Evolutionary conservation across 768 basidiomycete genomes (phyloP).

Genomic region (Rhodotorula babjevae): DNA sequence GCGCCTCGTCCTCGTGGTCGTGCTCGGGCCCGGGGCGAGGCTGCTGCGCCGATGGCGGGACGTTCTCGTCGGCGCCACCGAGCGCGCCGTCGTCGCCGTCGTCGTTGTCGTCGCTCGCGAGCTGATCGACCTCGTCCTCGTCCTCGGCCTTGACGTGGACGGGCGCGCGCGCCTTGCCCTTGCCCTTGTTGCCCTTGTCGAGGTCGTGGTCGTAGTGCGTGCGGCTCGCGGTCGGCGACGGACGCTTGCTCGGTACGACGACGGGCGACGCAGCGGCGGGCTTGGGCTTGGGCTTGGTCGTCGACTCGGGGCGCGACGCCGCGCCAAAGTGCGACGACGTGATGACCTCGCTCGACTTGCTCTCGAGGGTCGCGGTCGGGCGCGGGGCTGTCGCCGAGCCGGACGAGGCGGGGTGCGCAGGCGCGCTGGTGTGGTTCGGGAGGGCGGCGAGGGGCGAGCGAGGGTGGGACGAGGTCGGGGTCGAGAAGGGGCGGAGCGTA

Average conservation of each 20-base stretch:
- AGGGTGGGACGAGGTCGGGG: background rate
- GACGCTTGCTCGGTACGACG: conserved; percentile 8
- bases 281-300: too few species aligned
- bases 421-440: background rate
- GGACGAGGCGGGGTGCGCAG: background rate
- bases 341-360: background rate
- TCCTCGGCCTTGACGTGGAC: background rate
- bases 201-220: too few species aligned
- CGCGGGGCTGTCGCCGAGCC: background rate
- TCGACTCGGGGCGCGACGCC: too few species aligned
- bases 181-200: too few species aligned
- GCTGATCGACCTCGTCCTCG: conserved; percentile 2
- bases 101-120: conserved; percentile 1
- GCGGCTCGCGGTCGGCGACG: conserved; percentile 8
- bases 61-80: background rate
- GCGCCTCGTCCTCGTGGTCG: background rate
- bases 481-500: conserved; percentile 2
- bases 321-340: background rate
- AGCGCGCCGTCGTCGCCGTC: background rate
- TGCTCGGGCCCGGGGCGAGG: background rate
- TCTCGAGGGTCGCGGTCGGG: background rate
- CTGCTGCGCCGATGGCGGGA: background rate
- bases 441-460: background rate
- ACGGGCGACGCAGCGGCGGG: too few species aligned
- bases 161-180: background rate